Evolutionary conservation across 208 protist species (phyloP).

Genomic region (Wallacemonas sp.): DNA sequence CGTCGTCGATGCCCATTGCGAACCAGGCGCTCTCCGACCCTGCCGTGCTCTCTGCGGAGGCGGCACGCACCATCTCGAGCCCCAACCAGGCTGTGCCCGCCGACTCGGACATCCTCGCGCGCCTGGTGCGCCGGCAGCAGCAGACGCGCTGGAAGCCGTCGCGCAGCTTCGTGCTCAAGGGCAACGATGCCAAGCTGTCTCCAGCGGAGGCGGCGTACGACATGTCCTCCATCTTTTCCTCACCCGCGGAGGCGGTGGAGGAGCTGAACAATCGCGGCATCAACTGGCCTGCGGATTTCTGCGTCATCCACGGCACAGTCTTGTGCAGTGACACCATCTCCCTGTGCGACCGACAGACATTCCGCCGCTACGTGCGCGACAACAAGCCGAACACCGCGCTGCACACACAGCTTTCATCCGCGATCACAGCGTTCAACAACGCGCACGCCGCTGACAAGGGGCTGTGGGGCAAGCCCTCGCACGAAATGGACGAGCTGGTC

Average conservation of each 20-base stretch:
- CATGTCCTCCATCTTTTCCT: constrained; percentile 58
- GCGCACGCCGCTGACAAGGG: constrained; percentile 9
- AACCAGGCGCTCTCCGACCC: constrained; percentile 65
- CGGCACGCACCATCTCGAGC: constrained; percentile 28
- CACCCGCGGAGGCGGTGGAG: constrained; percentile 56
- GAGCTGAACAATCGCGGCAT: constrained; percentile 67
- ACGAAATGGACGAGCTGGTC: constrained; percentile 42
- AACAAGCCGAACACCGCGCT: constrained; percentile 58
- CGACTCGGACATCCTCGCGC: constrained; percentile 30
- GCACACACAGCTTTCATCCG: constrained; percentile 12
- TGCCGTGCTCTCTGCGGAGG: constrained; percentile 79
- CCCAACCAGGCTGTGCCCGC: constrained; percentile 5
- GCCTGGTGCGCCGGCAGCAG: constrained; percentile 34
- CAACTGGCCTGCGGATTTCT: constrained; percentile 83
- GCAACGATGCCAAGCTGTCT: constrained; percentile 70
- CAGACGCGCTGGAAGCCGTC: constrained; percentile 49
- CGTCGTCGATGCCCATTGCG: constrained; percentile 11
- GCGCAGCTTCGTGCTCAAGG: constrained; percentile 68
- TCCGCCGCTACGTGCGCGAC: constrained; percentile 79
- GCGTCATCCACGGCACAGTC: constrained; percentile 72
- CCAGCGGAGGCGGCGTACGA: constrained; percentile 60
- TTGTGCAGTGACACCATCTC: constrained; percentile 64
- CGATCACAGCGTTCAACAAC: constrained; percentile 12
- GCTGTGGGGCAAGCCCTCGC: constrained; percentile 24
- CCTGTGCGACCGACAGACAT: constrained; percentile 60